A percentile compares a stretch with the other conserved stretches of the same genome.
phyloP scores from a whole-genome alignment of 2,329 filamentous ascomycete genomes.

The Cryphonectria nitschkei region DNA sequence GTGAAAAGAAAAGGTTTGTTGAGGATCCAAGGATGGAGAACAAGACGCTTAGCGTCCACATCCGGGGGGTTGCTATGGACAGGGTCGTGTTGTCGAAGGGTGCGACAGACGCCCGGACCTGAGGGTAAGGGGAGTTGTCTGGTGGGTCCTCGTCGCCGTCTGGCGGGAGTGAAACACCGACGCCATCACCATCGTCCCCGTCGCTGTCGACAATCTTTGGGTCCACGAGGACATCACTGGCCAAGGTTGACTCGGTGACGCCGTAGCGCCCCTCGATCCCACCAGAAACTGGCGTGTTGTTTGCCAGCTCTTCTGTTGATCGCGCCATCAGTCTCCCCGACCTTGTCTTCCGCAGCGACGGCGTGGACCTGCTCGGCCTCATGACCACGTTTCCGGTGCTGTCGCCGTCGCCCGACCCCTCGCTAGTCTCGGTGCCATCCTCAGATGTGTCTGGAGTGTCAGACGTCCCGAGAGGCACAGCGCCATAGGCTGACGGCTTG shows the following conservation, averaged over 20 bases:
- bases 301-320: slow-evolving; percentile 54
- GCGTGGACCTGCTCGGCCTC: slow-evolving; percentile 19
- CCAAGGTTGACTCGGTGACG: slow-evolving; percentile 51
- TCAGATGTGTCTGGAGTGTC: slow-evolving; percentile 18
- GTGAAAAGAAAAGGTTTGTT: slow-evolving; percentile 85
- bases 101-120: slow-evolving; percentile 79
- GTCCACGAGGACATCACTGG: slow-evolving; percentile 50
- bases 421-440: slow-evolving; percentile 21
- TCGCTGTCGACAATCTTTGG: slow-evolving; percentile 44
- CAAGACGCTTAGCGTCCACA: slow-evolving; percentile 81
- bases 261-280: slow-evolving; percentile 59
- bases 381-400: not conserved
- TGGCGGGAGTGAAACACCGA: slow-evolving; percentile 41
- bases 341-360: slow-evolving; percentile 22
- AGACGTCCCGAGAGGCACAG: slow-evolving; percentile 33
- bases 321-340: slow-evolving; percentile 27
- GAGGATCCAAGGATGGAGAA: slow-evolving; percentile 82
- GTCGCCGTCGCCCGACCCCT: slow-evolving; percentile 26
- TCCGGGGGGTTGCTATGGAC: slow-evolving; percentile 86
- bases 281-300: slow-evolving; percentile 53
- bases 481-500: slow-evolving; percentile 40
- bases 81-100: slow-evolving; percentile 74
- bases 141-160: slow-evolving; percentile 57
- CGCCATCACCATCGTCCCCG: slow-evolving; percentile 36
- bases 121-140: slow-evolving; percentile 76